Evolutionary conservation across 345 rosid species (phyloP), one percentile per base, ranked within the genome.

Genomic region (Ceriops decandra): DNA sequence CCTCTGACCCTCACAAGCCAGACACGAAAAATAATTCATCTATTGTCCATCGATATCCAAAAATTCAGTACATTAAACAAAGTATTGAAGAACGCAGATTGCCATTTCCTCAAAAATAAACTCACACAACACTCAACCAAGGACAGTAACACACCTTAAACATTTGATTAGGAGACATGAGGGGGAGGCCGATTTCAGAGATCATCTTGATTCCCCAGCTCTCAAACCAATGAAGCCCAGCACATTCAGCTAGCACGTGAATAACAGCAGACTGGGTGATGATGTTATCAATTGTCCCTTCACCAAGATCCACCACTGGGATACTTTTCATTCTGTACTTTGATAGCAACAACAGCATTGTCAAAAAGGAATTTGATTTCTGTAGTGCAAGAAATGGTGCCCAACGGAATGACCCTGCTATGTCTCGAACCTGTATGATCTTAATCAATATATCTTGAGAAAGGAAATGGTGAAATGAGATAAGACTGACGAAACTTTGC

Each of bases 361-460:
- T 90, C 80, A 95, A 74, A 68, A 92, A 95, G 68, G 98, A 87
- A 85, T 95, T 93, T 1, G 90, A 86, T 68, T 82, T 84, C 79
- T 90, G 98, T 74, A 95, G 75, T 56, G 98, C 99, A 58, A 95
- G 95, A 83, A 95, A 95, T 0, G 99, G 99, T n/a, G 97, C 98
- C 99, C 98, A 95, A 42, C 98, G 86, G 82, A 92, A 95, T 62
- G 98, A 88, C 54, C 99, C 99, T 49, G 92, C 87, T 57, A 95
- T 95, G 61, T 95, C 99, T n/a, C 83, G 81, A 46, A 92, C 99
- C 99, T 95, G 85, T 71, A 72, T 72, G 19, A 42, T 69, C 36
- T 47, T 36, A 62, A 69, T 27, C 76, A 67, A 76, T 31, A 49
- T 62, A 63, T 19, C 31, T 8, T n/a, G 26, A 7, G 28, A 22